Conservation (phyloP, 257 asterid species). For the Solanum rostratum region DNA sequence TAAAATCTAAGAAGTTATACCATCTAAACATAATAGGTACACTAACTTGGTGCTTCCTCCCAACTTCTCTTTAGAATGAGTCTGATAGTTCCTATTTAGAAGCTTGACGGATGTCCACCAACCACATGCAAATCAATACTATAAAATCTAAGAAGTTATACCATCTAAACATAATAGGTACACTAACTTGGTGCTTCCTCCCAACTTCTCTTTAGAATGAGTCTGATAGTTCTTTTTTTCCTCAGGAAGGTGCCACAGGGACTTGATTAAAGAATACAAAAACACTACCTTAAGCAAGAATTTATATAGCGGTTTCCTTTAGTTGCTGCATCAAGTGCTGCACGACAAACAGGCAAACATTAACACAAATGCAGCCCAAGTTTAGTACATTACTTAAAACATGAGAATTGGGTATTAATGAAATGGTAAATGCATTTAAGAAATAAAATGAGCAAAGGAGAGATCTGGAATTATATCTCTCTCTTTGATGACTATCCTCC, state of each 20-base stretch:
- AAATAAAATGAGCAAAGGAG: background rate
- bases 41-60: background rate
- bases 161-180: background rate
- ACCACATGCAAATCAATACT: background rate
- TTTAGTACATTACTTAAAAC: background rate
- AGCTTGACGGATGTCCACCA: background rate
- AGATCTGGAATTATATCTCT: background rate
- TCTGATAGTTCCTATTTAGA: background rate
- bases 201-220: background rate
- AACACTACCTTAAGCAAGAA: constrained; percentile 77
- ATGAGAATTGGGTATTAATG: background rate
- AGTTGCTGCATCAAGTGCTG: constrained; percentile 93
- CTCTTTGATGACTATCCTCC: background rate
- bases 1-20: background rate
- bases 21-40: background rate
- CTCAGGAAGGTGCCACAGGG: background rate
- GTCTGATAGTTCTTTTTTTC: background rate
- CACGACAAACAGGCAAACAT: constrained; percentile 14
- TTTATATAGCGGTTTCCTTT: constrained; percentile 85
- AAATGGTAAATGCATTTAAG: background rate
- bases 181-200: background rate
- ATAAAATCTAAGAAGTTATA: background rate
- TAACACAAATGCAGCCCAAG: background rate
- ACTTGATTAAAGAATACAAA: background rate
- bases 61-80: background rate